Evolutionary conservation across 768 basidiomycete species (phyloP), one percentile per base, ranked within the genome.

Genomic region (Pleurotus platypus): DNA sequence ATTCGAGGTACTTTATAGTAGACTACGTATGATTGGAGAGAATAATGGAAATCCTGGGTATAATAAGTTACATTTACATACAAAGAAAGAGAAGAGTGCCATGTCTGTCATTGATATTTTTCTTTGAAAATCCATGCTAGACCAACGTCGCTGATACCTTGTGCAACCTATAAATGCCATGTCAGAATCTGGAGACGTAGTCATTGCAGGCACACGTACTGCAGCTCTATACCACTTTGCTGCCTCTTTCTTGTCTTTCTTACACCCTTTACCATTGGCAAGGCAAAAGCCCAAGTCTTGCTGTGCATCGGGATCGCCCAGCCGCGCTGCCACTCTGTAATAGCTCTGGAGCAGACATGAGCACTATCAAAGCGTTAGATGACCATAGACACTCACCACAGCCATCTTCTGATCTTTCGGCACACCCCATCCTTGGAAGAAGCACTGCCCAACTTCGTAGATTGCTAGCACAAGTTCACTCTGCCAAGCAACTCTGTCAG

Each of bases 211-310:
- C 18, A 60, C 5, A 76, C 84, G 69, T 61, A 89, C 86, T 20
- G 94, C 93, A n/a, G 84, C 82, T 5, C 93, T 84, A 70, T 95
- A 95, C 90, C 93, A 95, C 69, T 84, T 86, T 2, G 93, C 93
- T 4, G 94, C 86, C 64, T 86, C 86, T 62, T 88, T 90, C 66
- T 85, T 82, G 70, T 95, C 84, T 72, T 90, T 94, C 78, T 92
- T 94, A 67, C 89, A 89, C 8, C 94, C 93, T 63, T 86, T 92
- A 8, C 89, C 93, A 64, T 94, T 93, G 1, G 88, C 85, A 18
- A 90, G 79, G 69, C 90, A 92, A 65, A 92, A 94, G 1, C 81
- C 94, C 13, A 94, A 78, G 68, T 94, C 91, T 58, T 81, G 82
- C 71, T 94, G 93, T 2, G 94, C 93, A 63, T 95, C 94, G 0